A percentile compares a stretch with the other conserved stretches of the same genome.
These are phyloP conservation scores for Stevia rebaudiana DNA, from an alignment of 140 eudicot genomes.

Conservation along the genomic window DNA sequence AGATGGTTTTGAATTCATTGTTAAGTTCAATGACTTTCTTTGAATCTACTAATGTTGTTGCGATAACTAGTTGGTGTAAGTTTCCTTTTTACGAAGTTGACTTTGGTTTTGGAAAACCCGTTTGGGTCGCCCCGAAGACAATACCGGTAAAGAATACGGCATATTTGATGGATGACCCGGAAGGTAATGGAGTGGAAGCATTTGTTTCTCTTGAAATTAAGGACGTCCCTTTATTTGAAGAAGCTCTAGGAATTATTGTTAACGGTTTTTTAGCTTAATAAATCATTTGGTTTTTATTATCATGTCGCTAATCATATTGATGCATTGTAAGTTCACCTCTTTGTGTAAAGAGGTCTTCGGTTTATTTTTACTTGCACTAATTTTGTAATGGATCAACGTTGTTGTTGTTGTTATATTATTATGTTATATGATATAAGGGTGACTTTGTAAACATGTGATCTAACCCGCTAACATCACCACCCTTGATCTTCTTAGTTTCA, in stretches of 20 bases:
- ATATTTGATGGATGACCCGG: conserved; percentile 13
- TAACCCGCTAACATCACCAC: too few relatives aligned
- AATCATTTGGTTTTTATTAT: too few relatives aligned
- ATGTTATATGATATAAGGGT: too few relatives aligned
- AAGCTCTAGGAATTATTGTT: not conserved
- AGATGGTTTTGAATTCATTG: conserved; percentile 5
- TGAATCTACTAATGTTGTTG: not conserved
- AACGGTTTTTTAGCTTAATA: not conserved
- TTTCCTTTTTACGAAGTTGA: conserved; percentile 24
- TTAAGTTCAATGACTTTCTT: not conserved
- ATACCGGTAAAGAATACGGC: not conserved
- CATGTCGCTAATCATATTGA: too few relatives aligned
- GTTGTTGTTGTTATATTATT: too few relatives aligned
- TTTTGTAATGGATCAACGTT: too few relatives aligned
- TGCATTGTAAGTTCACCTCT: too few relatives aligned
- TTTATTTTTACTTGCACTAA: too few relatives aligned
- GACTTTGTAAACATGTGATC: too few relatives aligned
- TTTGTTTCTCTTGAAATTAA: conserved; percentile 15
- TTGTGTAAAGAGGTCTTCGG: too few relatives aligned
- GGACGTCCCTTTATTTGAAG: not conserved
- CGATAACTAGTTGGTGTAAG: conserved; percentile 18
- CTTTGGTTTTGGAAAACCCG: conserved; percentile 27
- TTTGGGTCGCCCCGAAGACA: not conserved
- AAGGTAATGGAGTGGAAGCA: conserved; percentile 24
- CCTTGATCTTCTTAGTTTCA: too few relatives aligned